Conservation (phyloP, 2,329 filamentous ascomycete species). For the Chalaropsis ovoidea region DNA sequence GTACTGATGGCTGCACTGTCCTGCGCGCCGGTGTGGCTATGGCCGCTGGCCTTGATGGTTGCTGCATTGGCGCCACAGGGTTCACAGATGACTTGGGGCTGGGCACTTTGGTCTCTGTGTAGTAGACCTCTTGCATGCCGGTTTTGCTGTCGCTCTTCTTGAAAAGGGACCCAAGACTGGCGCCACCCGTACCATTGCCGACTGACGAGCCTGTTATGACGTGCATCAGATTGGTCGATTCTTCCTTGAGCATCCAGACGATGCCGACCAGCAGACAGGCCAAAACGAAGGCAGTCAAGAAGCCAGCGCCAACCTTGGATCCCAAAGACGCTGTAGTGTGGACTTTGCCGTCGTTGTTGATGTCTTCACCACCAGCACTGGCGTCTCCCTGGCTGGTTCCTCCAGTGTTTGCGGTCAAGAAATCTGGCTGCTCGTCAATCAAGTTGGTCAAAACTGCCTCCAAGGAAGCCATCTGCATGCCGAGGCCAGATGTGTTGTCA, state of each 20-base stretch:
- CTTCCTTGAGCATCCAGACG: constrained; percentile 42
- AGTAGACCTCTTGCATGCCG: constrained; percentile 3
- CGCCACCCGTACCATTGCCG: not conserved
- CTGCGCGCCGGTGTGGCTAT: not conserved
- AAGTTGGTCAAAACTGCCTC: constrained; percentile 55
- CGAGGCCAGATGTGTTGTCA: constrained; percentile 52
- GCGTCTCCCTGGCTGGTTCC: constrained; percentile 47
- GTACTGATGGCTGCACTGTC: not conserved
- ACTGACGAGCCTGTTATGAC: not conserved
- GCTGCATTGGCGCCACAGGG: not conserved
- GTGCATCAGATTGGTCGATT: constrained; percentile 30
- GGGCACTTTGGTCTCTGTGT: not conserved
- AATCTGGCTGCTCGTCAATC: constrained; percentile 37
- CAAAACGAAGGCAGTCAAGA: constrained; percentile 51
- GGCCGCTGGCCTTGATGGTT: constrained; percentile 2
- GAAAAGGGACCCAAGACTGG: not conserved
- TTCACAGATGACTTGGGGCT: not conserved
- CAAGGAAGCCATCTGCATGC: constrained; percentile 61
- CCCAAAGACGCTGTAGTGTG: constrained; percentile 34
- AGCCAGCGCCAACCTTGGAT: constrained; percentile 58
- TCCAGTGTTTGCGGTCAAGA: constrained; percentile 44
- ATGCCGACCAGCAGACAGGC: constrained; percentile 45
- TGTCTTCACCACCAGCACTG: constrained; percentile 39
- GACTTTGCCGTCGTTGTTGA: constrained; percentile 32
- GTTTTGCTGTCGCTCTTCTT: constrained; percentile 12